Percentiles rank a stretch among this genome's conserved stretches.
Conservation (phyloP, 495 filamentous ascomycete genomes). For the Astrothelium subdiscretum region DNA sequence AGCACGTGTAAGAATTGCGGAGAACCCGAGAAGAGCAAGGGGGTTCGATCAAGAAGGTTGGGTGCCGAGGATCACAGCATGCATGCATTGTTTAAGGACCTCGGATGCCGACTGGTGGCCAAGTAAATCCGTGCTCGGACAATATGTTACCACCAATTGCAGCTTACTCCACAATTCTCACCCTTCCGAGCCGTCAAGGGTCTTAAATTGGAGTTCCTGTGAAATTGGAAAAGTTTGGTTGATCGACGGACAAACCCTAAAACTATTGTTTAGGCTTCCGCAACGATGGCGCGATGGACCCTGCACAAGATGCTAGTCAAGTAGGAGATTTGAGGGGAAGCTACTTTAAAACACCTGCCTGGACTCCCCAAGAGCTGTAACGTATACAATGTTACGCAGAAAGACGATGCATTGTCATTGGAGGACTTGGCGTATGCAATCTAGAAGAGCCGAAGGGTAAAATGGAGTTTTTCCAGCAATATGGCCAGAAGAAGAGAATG, state of each 20-base stretch:
- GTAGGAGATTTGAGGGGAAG: neutral
- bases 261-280: neutral
- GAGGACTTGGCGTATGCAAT: neutral
- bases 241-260: neutral
- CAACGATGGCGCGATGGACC: too few relatives aligned
- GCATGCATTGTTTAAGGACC: too few relatives aligned
- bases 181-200: neutral
- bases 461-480: neutral
- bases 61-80: too few relatives aligned
- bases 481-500: neutral
- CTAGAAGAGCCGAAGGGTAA: neutral
- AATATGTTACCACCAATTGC: neutral
- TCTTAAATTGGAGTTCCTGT: neutral
- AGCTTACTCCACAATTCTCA: neutral
- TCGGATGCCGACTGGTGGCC: neutral
- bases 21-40: too few relatives aligned
- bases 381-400: neutral
- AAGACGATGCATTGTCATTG: neutral
- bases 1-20: too few relatives aligned
- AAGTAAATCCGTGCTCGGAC: neutral
- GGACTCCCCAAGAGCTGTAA: neutral
- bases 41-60: too few relatives aligned
- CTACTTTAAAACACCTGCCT: neutral
- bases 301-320: too few relatives aligned
- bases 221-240: neutral